These are phyloP conservation scores for Curvularia lunata DNA, from an alignment of 2,329 filamentous ascomycete species.

Conservation along the genomic window DNA sequence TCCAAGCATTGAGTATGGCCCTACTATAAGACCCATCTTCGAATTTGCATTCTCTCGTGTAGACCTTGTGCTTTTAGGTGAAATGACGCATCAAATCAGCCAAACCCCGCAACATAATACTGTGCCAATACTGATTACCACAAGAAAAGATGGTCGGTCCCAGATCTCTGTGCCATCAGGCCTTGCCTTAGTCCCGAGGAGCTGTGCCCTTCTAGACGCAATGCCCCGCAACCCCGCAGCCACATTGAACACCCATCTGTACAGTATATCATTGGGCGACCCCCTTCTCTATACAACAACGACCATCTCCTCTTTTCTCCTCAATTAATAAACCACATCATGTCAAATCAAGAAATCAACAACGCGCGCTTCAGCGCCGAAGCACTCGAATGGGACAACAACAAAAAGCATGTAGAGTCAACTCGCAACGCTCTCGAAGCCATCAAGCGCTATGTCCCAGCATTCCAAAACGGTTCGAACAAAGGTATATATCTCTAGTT, in stretches of 20 bases:
- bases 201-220: not conserved
- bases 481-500: slow-evolving; percentile 25
- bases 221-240: slow-evolving; percentile 1
- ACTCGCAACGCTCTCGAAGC: slow-evolving; percentile 55
- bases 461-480: slow-evolving; percentile 37
- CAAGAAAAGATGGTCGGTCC: not conserved
- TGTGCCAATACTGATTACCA: not conserved
- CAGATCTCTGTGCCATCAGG: not conserved
- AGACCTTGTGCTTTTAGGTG: too few relatives aligned
- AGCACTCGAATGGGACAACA: slow-evolving; percentile 62
- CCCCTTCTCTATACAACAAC: not conserved
- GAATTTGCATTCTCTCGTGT: too few relatives aligned
- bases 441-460: slow-evolving; percentile 51
- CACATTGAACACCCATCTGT: not conserved
- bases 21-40: too few relatives aligned
- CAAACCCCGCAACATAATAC: not conserved
- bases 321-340: not conserved
- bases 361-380: slow-evolving; percentile 62
- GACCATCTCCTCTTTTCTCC: not conserved
- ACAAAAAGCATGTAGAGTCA: slow-evolving; percentile 57
- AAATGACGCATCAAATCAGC: not conserved
- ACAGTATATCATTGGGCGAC: not conserved
- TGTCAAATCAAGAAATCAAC: slow-evolving; percentile 32
- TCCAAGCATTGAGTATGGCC: too few relatives aligned
- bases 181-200: not conserved